phyloP scores from a whole-genome alignment of 2,329 filamentous ascomycete species.

The Aspergillus bombycis region DNA sequence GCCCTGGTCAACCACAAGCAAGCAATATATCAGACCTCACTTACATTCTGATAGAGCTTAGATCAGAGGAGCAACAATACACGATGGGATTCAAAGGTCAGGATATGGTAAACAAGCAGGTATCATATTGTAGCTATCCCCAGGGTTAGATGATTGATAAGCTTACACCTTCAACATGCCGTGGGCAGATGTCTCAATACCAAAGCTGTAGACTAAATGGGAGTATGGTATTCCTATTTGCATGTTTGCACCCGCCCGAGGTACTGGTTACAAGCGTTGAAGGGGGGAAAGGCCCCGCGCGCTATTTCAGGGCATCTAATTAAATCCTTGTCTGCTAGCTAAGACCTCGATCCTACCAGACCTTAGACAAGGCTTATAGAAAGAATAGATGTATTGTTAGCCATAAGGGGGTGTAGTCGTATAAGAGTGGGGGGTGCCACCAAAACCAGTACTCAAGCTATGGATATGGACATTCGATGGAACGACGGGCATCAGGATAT shows the following conservation, averaged over 20 bases:
- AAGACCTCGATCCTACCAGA: not conserved
- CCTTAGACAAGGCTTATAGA: too few relatives aligned
- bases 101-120: not conserved
- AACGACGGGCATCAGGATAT: too few relatives aligned
- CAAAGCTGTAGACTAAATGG: too few relatives aligned
- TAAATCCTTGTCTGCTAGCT: not conserved
- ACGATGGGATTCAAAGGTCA: not conserved
- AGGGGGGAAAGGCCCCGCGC: not conserved
- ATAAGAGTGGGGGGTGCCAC: not conserved
- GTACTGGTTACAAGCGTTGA: too few relatives aligned
- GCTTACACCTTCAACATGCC: not conserved
- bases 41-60: not conserved
- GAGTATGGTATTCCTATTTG: too few relatives aligned
- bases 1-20: not conserved
- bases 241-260: too few relatives aligned
- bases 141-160: not conserved
- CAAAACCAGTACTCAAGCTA: too few relatives aligned
- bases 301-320: not conserved
- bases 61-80: not conserved
- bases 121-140: not conserved
- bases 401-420: not conserved
- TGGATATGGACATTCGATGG: too few relatives aligned
- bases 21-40: not conserved
- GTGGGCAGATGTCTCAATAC: not conserved
- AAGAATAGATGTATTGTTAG: too few relatives aligned